These are phyloP conservation scores for Chenopodium quinoa DNA, from an alignment of 148 eudicot species.

Conservation along the genomic window DNA sequence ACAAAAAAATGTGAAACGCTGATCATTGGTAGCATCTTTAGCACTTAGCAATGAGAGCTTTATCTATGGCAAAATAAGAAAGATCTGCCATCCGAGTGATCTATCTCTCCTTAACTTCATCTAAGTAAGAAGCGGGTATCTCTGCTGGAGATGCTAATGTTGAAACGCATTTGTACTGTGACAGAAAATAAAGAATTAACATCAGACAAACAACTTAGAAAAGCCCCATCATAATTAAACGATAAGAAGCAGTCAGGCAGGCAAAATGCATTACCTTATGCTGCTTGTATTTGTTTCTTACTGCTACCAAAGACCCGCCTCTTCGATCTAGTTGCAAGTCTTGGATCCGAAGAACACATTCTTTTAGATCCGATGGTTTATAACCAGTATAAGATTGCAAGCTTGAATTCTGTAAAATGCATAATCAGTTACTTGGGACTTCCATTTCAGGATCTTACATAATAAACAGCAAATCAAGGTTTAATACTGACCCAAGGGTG, in stretches of 20 bases:
- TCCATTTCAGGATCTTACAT: background rate
- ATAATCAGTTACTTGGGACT: background rate
- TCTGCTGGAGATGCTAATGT: conserved; percentile 47
- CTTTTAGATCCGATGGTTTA: conserved; percentile 60
- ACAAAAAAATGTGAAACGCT: background rate
- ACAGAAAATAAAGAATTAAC: conserved; percentile 10
- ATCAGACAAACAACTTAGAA: conserved; percentile 18
- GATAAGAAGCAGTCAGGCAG: background rate
- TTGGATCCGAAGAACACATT: conserved; percentile 70
- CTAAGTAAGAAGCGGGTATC: conserved; percentile 58
- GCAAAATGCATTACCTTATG: conserved; percentile 55
- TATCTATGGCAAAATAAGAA: conserved; percentile 5
- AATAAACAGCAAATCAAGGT: background rate
- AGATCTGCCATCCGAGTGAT: background rate
- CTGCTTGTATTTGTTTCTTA: conserved; percentile 74
- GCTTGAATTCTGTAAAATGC: conserved; percentile 38
- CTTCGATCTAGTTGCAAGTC: conserved; percentile 65
- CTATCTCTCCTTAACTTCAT: conserved; percentile 39
- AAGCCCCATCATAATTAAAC: background rate
- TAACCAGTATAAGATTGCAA: conserved; percentile 74
- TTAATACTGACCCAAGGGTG: conserved; percentile 73
- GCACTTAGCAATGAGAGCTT: background rate
- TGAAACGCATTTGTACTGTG: conserved; percentile 76
- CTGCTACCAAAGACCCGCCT: conserved; percentile 58
- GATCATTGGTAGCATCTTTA: background rate